Evolutionary conservation across 805 yeast species (phyloP), one percentile per base, ranked within the genome.

Genomic region (Martiniozyma abietophila): DNA sequence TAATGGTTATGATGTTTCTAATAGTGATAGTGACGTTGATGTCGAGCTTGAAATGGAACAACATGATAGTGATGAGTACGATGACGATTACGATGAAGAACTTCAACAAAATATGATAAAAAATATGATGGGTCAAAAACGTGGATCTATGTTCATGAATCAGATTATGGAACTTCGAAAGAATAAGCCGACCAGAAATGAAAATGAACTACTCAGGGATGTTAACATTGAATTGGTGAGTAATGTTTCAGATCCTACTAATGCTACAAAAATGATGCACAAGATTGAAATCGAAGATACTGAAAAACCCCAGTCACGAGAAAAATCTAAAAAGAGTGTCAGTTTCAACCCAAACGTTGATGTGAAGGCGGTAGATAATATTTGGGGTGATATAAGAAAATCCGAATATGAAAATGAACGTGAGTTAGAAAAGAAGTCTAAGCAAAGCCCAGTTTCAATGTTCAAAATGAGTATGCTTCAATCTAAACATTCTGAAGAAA

Each of bases 351-450:
- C 63, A 1, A 57, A 57, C 2, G 59, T 75, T 21, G 71, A 75
- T 29, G 67, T 80, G 8, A 76, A 75, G 41, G 75, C 74, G 37
- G 64, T 79, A 31, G 80, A 72, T 31, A 70, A 74, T 42, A 60
- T 74, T 3, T 72, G 77, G 48, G 65, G 64, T 20, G 64, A 64
- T 24, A 46, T 72, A 40, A 39, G 50, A 31, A 42, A 65, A 53
- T 40, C 54, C 1, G 50, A 48, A 27, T 29, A 29, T 16, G 51
- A 48, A 28, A 42, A 42, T 22, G 32, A 29, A 16, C 4, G 31
- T 3, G 19, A 25, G 15, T 38, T 27, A 34, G 40, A 29, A n/a
- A 15, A 25, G 19, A 33, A 27, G 23, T 14, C 28, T n/a, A 25
- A 25, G 11, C 8, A 34, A 8, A 16, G 29, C 27, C 28, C 34